A percentile compares a stretch with the other conserved stretches of the same genome.
Conservation (phyloP, 169 alveolate genomes). For the Eimeria necatrix region DNA sequence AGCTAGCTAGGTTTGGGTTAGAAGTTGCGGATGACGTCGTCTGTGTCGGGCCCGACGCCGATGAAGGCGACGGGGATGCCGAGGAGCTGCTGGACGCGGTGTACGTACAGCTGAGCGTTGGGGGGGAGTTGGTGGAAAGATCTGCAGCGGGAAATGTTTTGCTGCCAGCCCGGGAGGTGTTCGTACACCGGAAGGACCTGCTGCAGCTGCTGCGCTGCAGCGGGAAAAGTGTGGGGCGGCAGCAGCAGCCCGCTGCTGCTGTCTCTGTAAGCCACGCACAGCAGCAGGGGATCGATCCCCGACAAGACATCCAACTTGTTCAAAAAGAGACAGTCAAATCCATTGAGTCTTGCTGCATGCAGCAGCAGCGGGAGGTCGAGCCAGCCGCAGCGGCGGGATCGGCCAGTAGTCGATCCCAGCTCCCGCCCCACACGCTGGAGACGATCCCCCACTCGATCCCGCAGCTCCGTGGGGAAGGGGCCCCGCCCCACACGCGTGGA, state of each 20-base stretch:
- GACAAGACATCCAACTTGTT: slow-evolving; percentile 97
- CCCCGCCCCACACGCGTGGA: slow-evolving; percentile 98
- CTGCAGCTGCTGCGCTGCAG: background rate
- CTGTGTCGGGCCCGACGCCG: slow-evolving; percentile 78
- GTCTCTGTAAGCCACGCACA: slow-evolving; percentile 43
- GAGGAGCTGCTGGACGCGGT: slow-evolving; percentile 7
- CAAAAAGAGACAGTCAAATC: slow-evolving; percentile 91
- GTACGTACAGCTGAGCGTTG: slow-evolving; percentile 46
- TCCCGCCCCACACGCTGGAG: slow-evolving; percentile 86
- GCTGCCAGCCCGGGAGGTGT: slow-evolving; percentile 41
- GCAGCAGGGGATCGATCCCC: slow-evolving; percentile 89
- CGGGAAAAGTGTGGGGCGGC: slow-evolving; percentile 15
- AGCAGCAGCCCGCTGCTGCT: background rate
- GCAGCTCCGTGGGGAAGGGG: slow-evolving; percentile 97
- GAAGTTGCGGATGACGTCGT: background rate
- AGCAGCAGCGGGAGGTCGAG: slow-evolving; percentile 92
- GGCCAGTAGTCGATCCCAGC: slow-evolving; percentile 97
- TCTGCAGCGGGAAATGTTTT: background rate
- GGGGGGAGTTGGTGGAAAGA: slow-evolving; percentile 17
- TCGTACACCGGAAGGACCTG: slow-evolving; percentile 50
- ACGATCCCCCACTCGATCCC: slow-evolving; percentile 8
- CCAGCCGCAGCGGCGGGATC: slow-evolving; percentile 99
- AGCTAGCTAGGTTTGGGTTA: too few relatives aligned
- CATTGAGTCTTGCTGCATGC: slow-evolving; percentile 87
- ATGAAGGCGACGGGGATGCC: slow-evolving; percentile 24